phyloP scores from a whole-genome alignment of 345 rosid genomes.

The Excoecaria cochinchinensis region DNA sequence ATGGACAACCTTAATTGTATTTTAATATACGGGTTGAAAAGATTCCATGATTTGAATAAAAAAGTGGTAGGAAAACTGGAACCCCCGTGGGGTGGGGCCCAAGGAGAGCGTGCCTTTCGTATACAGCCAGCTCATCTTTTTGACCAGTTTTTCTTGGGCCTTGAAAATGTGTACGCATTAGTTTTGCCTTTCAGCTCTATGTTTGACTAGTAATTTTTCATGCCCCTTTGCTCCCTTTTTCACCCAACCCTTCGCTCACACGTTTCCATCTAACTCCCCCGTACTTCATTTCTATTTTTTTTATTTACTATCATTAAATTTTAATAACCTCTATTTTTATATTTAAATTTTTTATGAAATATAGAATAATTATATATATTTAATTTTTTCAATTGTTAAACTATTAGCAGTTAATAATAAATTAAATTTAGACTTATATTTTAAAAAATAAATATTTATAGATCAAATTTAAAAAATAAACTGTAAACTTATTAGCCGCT shows the following conservation, averaged over 20 bases:
- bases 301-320: too few species aligned
- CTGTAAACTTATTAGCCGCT: too few species aligned
- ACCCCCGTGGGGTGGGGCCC: slow-evolving; percentile 18
- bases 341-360: too few species aligned
- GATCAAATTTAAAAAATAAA: too few species aligned
- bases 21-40: not conserved
- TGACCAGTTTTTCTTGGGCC: slow-evolving; percentile 11
- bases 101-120: not conserved
- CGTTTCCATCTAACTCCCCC: not conserved
- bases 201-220: not conserved
- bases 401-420: too few species aligned
- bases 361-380: too few species aligned
- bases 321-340: too few species aligned
- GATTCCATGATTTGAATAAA: slow-evolving; percentile 8
- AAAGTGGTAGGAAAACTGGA: slow-evolving; percentile 1
- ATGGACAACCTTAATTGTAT: too few species aligned
- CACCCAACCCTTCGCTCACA: not conserved
- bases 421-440: too few species aligned
- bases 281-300: not conserved
- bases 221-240: not conserved
- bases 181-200: slow-evolving; percentile 1
- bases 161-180: slow-evolving; percentile 10
- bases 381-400: too few species aligned
- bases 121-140: slow-evolving; percentile 17
- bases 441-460: too few species aligned